Evolutionary conservation across 345 rosid genomes (phyloP).

Genomic region (Syzygium aromaticum): DNA sequence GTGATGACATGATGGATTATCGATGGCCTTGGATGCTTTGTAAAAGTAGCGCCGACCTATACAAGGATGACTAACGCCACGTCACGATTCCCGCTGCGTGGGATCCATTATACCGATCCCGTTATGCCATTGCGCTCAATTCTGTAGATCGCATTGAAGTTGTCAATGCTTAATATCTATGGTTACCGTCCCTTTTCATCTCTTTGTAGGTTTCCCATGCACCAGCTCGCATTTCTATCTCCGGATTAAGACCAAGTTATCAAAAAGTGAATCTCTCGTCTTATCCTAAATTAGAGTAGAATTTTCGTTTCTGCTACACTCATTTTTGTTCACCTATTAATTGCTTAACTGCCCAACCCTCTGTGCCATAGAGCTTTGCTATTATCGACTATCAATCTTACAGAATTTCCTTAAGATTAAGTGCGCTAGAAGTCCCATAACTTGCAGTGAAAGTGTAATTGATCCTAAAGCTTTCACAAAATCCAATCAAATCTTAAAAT

Average conservation of each 20-base stretch:
- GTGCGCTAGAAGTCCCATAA: too few species aligned
- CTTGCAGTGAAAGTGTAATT: too few species aligned
- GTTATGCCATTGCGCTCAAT: background rate
- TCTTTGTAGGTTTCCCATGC: background rate
- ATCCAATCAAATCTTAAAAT: too few species aligned
- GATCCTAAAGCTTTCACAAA: too few species aligned
- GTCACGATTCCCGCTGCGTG: background rate
- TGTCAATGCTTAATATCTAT: background rate
- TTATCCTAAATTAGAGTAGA: background rate
- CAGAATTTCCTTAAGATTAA: background rate
- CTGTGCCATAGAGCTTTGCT: background rate
- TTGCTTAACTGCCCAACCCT: background rate
- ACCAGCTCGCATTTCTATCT: background rate
- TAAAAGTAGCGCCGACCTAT: background rate
- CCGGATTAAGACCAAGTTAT: background rate
- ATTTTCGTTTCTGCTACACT: background rate
- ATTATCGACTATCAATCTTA: background rate
- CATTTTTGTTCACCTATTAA: background rate
- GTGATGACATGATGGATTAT: background rate
- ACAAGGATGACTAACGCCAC: background rate
- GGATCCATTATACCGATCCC: background rate
- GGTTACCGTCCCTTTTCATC: background rate
- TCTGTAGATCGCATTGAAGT: background rate
- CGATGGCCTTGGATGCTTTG: background rate
- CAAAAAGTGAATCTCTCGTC: background rate